These are phyloP conservation scores for Microsporum ferrugineum DNA, from an alignment of 2,329 filamentous ascomycete genomes.

Conservation along the genomic window DNA sequence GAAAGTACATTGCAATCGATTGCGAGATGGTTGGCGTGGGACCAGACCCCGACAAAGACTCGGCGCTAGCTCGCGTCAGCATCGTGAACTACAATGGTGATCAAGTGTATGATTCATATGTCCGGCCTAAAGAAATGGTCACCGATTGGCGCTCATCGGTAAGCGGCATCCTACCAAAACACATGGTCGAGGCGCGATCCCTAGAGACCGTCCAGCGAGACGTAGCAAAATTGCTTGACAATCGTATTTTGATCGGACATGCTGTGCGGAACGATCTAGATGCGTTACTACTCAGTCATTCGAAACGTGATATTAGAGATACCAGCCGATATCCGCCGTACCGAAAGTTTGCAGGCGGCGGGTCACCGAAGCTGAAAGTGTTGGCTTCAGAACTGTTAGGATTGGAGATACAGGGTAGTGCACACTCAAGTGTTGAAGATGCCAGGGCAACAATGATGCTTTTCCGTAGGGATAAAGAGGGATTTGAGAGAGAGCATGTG, in stretches of 20 bases:
- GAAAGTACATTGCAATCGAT: conserved; percentile 86
- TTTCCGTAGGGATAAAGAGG: conserved; percentile 70
- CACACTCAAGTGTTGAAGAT: conserved; percentile 58
- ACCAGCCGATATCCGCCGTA: conserved; percentile 70
- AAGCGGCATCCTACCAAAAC: conserved; percentile 65
- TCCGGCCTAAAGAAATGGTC: conserved; percentile 63
- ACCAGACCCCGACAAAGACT: conserved; percentile 50
- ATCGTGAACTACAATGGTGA: conserved; percentile 88
- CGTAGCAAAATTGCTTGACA: conserved; percentile 57
- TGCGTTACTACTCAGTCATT: conserved; percentile 66
- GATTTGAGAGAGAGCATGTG: conserved; percentile 70
- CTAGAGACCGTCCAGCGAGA: conserved; percentile 69
- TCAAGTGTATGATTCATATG: conserved; percentile 89
- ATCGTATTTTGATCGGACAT: conserved; percentile 69
- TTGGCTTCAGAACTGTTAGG: conserved; percentile 48
- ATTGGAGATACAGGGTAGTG: conserved; percentile 48
- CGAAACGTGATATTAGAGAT: conserved; percentile 67
- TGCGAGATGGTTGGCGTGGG: conserved; percentile 95
- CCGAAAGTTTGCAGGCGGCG: conserved; percentile 45
- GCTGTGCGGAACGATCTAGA: conserved; percentile 67
- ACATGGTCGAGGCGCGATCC: conserved; percentile 56
- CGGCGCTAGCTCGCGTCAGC: conserved; percentile 73
- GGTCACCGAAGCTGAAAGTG: conserved; percentile 43
- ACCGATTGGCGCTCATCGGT: conserved; percentile 84
- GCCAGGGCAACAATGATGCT: conserved; percentile 82